Conservation (phyloP, 1,139 yeast genomes). For the Suhomyces anneliseae region DNA sequence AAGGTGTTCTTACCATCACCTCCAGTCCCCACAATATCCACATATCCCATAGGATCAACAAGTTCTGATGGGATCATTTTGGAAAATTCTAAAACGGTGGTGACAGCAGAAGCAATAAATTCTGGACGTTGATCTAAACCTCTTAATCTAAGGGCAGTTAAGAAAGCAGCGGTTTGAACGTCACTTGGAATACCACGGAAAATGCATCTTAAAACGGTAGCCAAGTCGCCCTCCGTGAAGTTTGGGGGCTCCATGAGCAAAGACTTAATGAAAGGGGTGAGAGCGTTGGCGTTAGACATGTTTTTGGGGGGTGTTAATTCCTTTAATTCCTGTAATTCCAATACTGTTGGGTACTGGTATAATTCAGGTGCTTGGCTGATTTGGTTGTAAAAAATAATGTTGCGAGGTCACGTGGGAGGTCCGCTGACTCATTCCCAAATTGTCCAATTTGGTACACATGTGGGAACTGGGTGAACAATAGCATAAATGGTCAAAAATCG, state of each 20-base stretch:
- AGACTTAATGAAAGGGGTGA: conserved; percentile 66
- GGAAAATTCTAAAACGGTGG: conserved; percentile 63
- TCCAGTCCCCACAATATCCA: conserved; percentile 96
- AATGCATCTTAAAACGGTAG: conserved; percentile 58
- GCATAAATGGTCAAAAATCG: too few relatives aligned
- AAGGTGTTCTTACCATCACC: conserved; percentile 98
- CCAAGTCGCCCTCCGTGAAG: conserved; percentile 60
- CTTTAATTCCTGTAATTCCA: too few relatives aligned
- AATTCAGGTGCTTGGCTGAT: background rate
- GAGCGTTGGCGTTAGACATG: conserved; percentile 22
- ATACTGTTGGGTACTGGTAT: too few relatives aligned
- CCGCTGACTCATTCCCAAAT: background rate
- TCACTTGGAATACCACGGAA: conserved; percentile 63
- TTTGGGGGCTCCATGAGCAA: conserved; percentile 59
- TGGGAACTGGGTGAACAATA: too few relatives aligned
- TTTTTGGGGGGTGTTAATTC: background rate
- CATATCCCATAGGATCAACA: conserved; percentile 55
- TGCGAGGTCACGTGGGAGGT: background rate
- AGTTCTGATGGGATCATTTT: conserved; percentile 43
- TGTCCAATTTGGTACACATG: too few relatives aligned
- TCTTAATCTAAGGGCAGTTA: conserved; percentile 69
- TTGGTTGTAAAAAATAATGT: too few relatives aligned
- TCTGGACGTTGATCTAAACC: conserved; percentile 83
- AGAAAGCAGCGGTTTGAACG: conserved; percentile 74
- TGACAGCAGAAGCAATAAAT: conserved; percentile 83